Conservation (phyloP, 2,329 filamentous ascomycete genomes). For the Eutypa lata region DNA sequence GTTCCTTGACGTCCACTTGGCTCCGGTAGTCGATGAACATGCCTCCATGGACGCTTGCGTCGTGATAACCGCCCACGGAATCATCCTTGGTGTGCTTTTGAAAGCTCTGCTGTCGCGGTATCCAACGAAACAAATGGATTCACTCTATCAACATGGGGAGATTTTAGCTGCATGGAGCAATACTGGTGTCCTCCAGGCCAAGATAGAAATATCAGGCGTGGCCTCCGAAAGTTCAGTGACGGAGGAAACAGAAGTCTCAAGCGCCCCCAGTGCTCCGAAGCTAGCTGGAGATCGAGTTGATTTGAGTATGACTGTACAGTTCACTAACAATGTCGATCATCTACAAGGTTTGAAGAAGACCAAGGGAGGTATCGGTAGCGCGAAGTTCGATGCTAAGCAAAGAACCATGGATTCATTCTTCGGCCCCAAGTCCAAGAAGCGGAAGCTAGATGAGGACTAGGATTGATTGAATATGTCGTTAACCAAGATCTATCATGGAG, state of each 20-base stretch:
- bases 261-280: conserved; percentile 9
- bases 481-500: background rate
- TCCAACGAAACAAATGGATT: conserved; percentile 13
- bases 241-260: background rate
- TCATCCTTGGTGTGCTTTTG: conserved; percentile 71
- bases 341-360: conserved; percentile 74
- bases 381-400: conserved; percentile 71
- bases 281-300: conserved; percentile 39
- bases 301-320: conserved; percentile 44
- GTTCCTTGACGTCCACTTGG: conserved; percentile 65
- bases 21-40: conserved; percentile 47
- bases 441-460: conserved; percentile 33
- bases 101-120: conserved; percentile 58
- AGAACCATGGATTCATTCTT: conserved; percentile 77
- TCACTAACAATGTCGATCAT: conserved; percentile 69
- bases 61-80: conserved; percentile 77
- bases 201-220: conserved; percentile 5
- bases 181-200: conserved; percentile 35
- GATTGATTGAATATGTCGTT: conserved; percentile 6
- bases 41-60: conserved; percentile 38
- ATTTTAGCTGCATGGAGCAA: conserved; percentile 47
- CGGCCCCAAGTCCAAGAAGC: conserved; percentile 44
- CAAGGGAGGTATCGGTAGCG: conserved; percentile 76
- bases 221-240: too few species aligned
- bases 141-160: conserved; percentile 18